These are phyloP conservation scores for Suillus variegatus DNA, from an alignment of 768 basidiomycete genomes.

Conservation along the genomic window DNA sequence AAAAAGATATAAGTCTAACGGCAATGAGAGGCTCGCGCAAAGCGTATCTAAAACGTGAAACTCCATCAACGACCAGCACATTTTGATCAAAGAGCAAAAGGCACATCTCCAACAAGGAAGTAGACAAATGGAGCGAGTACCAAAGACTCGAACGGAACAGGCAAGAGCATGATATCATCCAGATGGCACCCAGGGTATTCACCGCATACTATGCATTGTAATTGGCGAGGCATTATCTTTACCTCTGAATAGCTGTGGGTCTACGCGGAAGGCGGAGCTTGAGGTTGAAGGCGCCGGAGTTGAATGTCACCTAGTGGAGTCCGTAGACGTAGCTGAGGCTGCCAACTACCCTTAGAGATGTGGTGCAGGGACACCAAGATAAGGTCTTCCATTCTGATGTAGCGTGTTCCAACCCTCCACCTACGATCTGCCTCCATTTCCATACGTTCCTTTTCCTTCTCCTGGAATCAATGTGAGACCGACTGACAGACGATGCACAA, in stretches of 20 bases:
- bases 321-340: slow-evolving; percentile 67
- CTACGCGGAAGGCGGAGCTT: background rate
- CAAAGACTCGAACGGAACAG: background rate
- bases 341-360: slow-evolving; percentile 82
- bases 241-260: background rate
- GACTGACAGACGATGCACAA: slow-evolving; percentile 2
- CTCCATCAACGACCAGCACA: background rate
- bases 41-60: background rate
- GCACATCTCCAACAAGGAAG: background rate
- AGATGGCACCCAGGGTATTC: background rate
- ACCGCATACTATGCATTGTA: background rate
- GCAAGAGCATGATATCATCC: background rate
- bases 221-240: background rate
- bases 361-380: slow-evolving; percentile 80
- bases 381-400: slow-evolving; percentile 66
- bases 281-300: background rate
- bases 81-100: background rate
- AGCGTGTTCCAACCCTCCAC: slow-evolving; percentile 62
- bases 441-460: slow-evolving; percentile 48
- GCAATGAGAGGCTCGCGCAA: background rate
- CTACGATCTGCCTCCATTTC: slow-evolving; percentile 63
- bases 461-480: slow-evolving; percentile 36
- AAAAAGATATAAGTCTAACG: background rate
- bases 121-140: background rate
- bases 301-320: background rate